Evolutionary conservation across 371 early-diverging fungal species (phyloP).

Genomic region (Mortierella polycephala): DNA sequence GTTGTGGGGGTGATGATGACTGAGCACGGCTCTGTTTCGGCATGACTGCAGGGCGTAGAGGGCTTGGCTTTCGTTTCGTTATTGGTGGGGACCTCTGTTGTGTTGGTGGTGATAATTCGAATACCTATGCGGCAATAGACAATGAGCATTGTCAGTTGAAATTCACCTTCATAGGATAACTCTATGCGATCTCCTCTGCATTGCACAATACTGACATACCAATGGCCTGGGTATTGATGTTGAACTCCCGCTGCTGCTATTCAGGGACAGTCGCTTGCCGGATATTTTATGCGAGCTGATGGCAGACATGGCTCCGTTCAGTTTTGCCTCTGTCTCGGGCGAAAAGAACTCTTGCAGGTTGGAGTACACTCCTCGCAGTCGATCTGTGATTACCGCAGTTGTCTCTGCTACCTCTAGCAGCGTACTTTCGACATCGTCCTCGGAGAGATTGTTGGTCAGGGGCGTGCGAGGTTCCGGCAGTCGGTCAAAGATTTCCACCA

Average conservation of each 20-base stretch:
- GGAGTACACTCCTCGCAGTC: slow-evolving; percentile 26
- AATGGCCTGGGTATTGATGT: slow-evolving; percentile 8
- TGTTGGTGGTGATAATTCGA: slow-evolving; percentile 5
- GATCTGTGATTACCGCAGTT: slow-evolving; percentile 21
- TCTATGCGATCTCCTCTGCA: too few species aligned
- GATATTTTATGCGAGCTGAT: slow-evolving; percentile 15
- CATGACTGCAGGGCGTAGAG: slow-evolving; percentile 27
- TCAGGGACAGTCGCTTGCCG: neutral
- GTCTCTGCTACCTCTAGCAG: slow-evolving; percentile 39
- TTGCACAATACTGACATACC: slow-evolving; percentile 5
- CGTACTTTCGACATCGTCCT: slow-evolving; percentile 6
- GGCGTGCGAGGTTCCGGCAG: neutral
- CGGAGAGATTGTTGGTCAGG: neutral
- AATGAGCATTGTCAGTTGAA: neutral
- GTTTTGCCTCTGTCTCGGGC: slow-evolving; percentile 35
- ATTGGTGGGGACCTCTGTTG: slow-evolving; percentile 11
- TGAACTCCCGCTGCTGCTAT: neutral
- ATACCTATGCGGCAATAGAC: slow-evolving; percentile 4
- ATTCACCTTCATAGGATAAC: neutral
- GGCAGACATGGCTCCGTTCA: slow-evolving; percentile 19
- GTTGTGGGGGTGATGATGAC: neutral
- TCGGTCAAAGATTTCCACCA: neutral
- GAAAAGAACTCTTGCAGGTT: slow-evolving; percentile 41
- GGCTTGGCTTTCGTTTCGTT: slow-evolving; percentile 24
- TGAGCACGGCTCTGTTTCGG: neutral